Conservation (phyloP, 495 filamentous ascomycete genomes). For the Lichina pygmaea region DNA sequence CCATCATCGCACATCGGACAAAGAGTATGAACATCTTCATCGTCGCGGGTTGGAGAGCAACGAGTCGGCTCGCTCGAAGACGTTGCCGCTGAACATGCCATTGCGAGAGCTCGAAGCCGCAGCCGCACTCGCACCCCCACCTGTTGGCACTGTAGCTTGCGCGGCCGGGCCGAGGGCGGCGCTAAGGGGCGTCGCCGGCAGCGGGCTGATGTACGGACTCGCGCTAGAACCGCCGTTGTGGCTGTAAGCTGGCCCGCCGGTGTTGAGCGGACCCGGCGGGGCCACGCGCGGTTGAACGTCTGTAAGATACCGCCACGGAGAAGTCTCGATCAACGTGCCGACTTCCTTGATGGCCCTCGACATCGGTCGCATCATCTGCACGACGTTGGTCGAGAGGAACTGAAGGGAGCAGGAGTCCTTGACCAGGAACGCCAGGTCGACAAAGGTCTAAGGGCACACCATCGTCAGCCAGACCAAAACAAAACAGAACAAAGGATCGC, state of each 20-base stretch:
- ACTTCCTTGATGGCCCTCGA: slow-evolving; percentile 54
- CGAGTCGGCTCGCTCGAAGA: slow-evolving; percentile 49
- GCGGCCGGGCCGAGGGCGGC: slow-evolving; percentile 71
- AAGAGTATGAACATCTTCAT: neutral
- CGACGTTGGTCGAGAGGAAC: slow-evolving; percentile 38
- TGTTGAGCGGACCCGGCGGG: slow-evolving; percentile 8
- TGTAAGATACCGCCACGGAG: slow-evolving; percentile 37
- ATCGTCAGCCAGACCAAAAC: neutral
- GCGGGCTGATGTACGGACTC: slow-evolving; percentile 12
- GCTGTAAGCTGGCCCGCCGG: neutral
- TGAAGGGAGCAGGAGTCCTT: slow-evolving; percentile 35
- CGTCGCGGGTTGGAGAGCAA: slow-evolving; percentile 27
- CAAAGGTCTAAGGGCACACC: slow-evolving; percentile 25
- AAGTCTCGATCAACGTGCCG: slow-evolving; percentile 40
- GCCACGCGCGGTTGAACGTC: slow-evolving; percentile 4
- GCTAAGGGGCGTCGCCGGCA: slow-evolving; percentile 47
- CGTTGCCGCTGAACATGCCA: slow-evolving; percentile 31
- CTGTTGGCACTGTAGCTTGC: slow-evolving; percentile 51
- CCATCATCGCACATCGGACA: too few relatives aligned
- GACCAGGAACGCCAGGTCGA: slow-evolving; percentile 42
- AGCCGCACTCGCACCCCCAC: slow-evolving; percentile 25
- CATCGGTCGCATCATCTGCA: slow-evolving; percentile 43
- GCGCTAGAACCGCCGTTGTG: neutral
- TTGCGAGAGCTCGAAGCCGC: slow-evolving; percentile 20
- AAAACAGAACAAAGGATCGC: neutral